phyloP scores from a whole-genome alignment of 441 rosid species.

The Croton laevigatus region DNA sequence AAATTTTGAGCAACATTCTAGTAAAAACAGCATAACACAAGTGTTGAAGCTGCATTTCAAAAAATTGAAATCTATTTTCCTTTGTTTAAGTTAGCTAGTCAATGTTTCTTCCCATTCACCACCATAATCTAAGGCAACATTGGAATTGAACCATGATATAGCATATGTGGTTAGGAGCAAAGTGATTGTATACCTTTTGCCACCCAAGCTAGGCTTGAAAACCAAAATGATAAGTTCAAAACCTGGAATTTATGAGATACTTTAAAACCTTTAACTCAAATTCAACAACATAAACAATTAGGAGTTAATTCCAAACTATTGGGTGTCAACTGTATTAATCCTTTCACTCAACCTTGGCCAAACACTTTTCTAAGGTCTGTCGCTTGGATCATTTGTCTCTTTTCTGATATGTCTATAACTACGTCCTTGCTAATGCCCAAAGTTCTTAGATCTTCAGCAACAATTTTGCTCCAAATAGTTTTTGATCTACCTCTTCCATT shows the following conservation, averaged over 20 bases:
- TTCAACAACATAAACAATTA: background rate
- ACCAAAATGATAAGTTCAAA: background rate
- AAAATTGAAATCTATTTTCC: background rate
- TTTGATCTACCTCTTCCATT: no score
- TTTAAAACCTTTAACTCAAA: background rate
- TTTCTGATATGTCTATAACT: no score
- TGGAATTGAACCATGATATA: constrained; percentile 2
- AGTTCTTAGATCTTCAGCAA: no score
- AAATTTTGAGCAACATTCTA: background rate
- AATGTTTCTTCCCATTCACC: background rate
- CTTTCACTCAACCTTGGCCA: no score
- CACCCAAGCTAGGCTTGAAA: background rate
- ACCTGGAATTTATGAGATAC: background rate
- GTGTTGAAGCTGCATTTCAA: background rate
- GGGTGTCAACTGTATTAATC: no score
- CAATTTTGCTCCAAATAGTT: no score
- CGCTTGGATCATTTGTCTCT: no score
- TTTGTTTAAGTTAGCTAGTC: background rate
- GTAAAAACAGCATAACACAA: constrained; percentile 1
- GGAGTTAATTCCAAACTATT: no score
- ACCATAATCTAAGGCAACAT: background rate
- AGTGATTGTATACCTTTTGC: background rate
- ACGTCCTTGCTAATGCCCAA: no score
- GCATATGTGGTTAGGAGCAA: background rate
- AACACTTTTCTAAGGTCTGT: no score